Base-by-base conservation (phyloP, 1,139 yeast genomes). In the Yamadazyma sp. region DNA sequence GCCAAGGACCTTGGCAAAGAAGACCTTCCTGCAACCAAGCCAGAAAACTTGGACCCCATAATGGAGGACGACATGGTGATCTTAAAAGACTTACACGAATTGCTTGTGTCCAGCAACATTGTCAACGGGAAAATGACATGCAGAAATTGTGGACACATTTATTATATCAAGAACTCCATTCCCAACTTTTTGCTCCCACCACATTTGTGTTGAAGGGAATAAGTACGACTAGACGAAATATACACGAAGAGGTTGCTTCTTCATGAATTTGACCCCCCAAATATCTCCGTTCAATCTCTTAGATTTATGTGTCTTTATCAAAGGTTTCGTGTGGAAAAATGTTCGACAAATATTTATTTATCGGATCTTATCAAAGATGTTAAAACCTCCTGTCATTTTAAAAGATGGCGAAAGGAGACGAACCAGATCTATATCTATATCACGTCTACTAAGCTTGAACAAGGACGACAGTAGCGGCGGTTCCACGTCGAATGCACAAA, bases 171-270 rank as follows among this genome's bases (percentile, higher is more conserved):
- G 64, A 90, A 89, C 69, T 80, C 92, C 41, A 89, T 92, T 52
- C 97, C 99, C 34, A 92, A 92, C 70, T 86, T 92, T 62, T 70
- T 92, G 44, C 75, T 92, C 38, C 97, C 98, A 32, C 97, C 98
- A 14, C 97, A 92, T 61, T 73, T 92, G 33, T 53, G 59, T 38
- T 54, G 42, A 29, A 16, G 23, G 8, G 10, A 15, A 11, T 32
- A 21, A n/a, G n/a, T 18, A 27, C 29, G 29, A 27, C 14, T 15
- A 14, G 12, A 27, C 15, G 29, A 27, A 27, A 25, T 12, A 25
- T 12, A 25, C 28, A 25, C 28, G 9, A 11, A 9, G 9, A 10
- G 7, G 11, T 6, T 25, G 14, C 15, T 25, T 25, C 12, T 6
- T 12, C 8, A 11, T n/a, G 28, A 6, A 25, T 11, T 4, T 23